Conservation (phyloP, 768 basidiomycete species). For the Amanita phalloides region DNA sequence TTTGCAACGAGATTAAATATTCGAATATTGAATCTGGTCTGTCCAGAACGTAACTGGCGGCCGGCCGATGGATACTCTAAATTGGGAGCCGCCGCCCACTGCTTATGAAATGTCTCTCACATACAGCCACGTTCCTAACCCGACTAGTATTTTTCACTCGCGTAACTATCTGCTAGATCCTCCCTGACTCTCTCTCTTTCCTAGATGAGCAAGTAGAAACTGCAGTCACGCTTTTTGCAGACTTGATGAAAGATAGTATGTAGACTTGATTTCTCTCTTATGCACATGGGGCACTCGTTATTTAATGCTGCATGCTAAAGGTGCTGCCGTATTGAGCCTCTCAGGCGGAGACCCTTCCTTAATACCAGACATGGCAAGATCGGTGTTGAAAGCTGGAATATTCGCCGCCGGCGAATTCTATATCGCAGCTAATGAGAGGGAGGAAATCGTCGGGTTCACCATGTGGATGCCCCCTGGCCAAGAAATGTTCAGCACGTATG, state of each 20-base stretch:
- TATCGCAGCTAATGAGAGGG: constrained; percentile 13
- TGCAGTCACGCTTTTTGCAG: constrained; percentile 12
- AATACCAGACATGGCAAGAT: constrained; percentile 14
- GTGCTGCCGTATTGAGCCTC: constrained; percentile 15
- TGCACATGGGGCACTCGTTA: not conserved
- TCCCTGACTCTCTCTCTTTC: no score
- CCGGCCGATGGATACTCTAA: no score
- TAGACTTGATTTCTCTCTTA: not conserved
- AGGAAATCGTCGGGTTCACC: constrained; percentile 16
- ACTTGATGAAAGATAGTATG: constrained; percentile 14
- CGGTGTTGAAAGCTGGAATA: constrained; percentile 10
- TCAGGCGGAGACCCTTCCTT: constrained; percentile 16
- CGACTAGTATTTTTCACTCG: not conserved
- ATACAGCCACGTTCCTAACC: no score
- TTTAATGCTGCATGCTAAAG: constrained; percentile 7
- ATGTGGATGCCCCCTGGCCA: constrained; percentile 22
- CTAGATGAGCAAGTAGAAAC: constrained; percentile 11
- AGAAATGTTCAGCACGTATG: constrained; percentile 22
- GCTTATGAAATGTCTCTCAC: no score
- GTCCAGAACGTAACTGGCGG: no score
- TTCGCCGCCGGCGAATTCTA: constrained; percentile 20
- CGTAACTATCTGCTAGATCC: not conserved
- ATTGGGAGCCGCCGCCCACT: no score
- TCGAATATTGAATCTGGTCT: no score
- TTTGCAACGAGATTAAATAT: no score